Conservation (phyloP, 1,139 yeast genomes). For the Candida sp. region DNA sequence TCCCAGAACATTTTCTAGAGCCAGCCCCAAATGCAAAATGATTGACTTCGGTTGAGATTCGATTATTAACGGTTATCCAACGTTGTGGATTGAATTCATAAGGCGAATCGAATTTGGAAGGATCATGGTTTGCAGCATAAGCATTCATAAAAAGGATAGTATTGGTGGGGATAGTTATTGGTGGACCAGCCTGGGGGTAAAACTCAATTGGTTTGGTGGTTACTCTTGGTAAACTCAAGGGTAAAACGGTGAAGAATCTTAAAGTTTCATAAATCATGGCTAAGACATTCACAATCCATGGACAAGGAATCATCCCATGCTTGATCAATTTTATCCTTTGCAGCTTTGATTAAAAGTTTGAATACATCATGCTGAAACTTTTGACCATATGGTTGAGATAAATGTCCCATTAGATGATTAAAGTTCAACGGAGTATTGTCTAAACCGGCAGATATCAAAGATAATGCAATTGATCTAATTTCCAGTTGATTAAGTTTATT, state of each 20-base stretch:
- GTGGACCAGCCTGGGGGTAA: constrained; percentile 7
- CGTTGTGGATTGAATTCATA: constrained; percentile 54
- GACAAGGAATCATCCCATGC: constrained; percentile 44
- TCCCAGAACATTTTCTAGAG: constrained; percentile 67
- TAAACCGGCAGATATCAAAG: constrained; percentile 78
- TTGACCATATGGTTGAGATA: constrained; percentile 49
- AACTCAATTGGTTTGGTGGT: constrained; percentile 49
- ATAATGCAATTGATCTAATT: constrained; percentile 60
- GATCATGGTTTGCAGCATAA: constrained; percentile 70
- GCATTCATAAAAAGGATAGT: constrained; percentile 65
- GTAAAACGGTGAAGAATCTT: constrained; percentile 62
- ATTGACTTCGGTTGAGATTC: constrained; percentile 19
- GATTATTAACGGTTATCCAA: constrained; percentile 38
- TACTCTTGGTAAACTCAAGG: constrained; percentile 61
- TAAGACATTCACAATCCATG: constrained; percentile 36
- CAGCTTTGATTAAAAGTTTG: constrained; percentile 25
- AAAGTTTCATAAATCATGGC: constrained; percentile 66
- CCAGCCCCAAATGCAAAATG: constrained; percentile 74
- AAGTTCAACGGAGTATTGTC: constrained; percentile 70
- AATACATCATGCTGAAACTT: constrained; percentile 42
- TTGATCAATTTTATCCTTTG: constrained; percentile 21
- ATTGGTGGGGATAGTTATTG: constrained; percentile 45
- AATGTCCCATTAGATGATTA: constrained; percentile 58
- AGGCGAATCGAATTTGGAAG: constrained; percentile 44
- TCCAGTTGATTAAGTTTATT: constrained; percentile 34